Percentiles rank a stretch among this genome's conserved stretches.
Evolutionary conservation across 345 rosid species (phyloP).

Genomic region (Brassica cretica): DNA sequence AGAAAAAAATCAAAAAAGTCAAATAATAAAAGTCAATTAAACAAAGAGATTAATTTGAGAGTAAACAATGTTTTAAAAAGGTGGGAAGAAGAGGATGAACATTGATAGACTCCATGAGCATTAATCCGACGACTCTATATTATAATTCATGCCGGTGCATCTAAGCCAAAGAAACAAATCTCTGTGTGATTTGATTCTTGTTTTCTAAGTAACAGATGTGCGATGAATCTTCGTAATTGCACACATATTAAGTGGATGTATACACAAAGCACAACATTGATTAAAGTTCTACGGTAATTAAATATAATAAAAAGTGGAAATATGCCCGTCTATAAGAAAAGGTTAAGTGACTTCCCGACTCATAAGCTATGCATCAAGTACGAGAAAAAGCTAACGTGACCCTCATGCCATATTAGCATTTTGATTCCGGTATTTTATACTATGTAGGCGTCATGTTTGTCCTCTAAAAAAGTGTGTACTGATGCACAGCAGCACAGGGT

Average conservation of each 20-base stretch:
- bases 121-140: slow-evolving; percentile 18
- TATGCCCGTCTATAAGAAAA: background rate
- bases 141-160: slow-evolving; percentile 37
- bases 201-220: slow-evolving; percentile 28
- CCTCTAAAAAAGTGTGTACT: background rate
- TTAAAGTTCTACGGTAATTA: background rate
- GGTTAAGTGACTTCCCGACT: slow-evolving; percentile 12
- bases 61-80: slow-evolving; percentile 27
- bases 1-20: background rate
- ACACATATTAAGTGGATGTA: slow-evolving; percentile 26
- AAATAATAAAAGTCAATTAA: slow-evolving; percentile 3
- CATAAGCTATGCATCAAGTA: slow-evolving; percentile 26
- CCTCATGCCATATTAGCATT: background rate
- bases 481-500: background rate
- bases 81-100: slow-evolving; percentile 47
- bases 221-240: slow-evolving; percentile 29
- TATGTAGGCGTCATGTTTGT: background rate
- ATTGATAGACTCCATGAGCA: slow-evolving; percentile 29
- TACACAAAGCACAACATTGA: slow-evolving; percentile 11
- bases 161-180: slow-evolving; percentile 31
- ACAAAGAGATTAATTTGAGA: slow-evolving; percentile 22
- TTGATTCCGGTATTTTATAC: background rate
- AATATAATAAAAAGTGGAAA: background rate
- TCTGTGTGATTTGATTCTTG: slow-evolving; percentile 36
- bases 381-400: slow-evolving; percentile 22